Evolutionary conservation across 1,284 basidiomycete genomes (phyloP), one percentile per base, ranked within the genome.

Genomic region (Coniferiporia sulphurascens): DNA sequence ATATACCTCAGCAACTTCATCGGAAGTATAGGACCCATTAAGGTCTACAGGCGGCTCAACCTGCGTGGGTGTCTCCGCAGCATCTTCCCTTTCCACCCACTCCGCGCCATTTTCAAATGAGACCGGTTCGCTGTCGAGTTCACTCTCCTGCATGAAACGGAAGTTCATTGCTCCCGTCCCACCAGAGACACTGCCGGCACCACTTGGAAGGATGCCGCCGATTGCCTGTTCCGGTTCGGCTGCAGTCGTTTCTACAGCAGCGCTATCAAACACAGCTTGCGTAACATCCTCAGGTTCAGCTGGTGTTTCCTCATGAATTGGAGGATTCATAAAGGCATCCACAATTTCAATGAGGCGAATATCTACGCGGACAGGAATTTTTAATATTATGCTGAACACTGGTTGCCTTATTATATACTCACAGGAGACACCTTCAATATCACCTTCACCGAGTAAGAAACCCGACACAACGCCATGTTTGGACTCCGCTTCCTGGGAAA

Each of bases 141-240:
- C 89, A 67, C 88, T 90, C 57, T 79, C 86, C 71, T 88, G 83
- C 74, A 91, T 86, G 71, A 91, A 91, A 65, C 81, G 82, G 76
- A 90, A 85, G 70, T 81, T 80, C 41, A 52, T 43, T 41, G 36
- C 51, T 19, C 54, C 59, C 27, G 54, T 12, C 15, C 32, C 38
- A 45, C n/a, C 34, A 27, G 56, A 36, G 9, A 51, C 36, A 9
- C 54, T 50, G 4, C 38, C 51, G 35, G 74, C 60, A 55, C 27
- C 27, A 27, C 71, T 66, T 43, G 71, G 69, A 43, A 77, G 73
- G 32, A 78, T 59, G 41, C 73, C 78, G 19, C 66, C 66, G 12
- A 76, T 51, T 19, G 41, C 52, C 21, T 17, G 38, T 13, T 58
- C 52, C 10, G 35, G 55, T 19, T 54, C 55, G 35, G 58, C 44